Percentiles rank a stretch among this genome's conserved stretches.
These are phyloP conservation scores for Magnusiomyces sp. DNA, from an alignment of 1,139 yeast genomes.

Conservation along the genomic window DNA sequence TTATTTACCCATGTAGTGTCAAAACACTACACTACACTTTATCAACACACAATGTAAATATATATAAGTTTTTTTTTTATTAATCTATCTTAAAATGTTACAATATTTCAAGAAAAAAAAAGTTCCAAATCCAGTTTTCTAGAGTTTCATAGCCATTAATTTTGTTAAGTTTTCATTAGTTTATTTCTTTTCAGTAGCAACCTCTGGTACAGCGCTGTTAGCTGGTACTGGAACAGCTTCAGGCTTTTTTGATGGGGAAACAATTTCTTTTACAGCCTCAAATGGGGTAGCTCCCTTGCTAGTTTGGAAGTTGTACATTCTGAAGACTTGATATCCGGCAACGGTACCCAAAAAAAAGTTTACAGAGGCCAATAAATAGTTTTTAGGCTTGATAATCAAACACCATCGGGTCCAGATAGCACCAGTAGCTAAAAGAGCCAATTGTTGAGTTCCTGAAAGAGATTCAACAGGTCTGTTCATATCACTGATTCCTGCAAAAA, in stretches of 20 bases:
- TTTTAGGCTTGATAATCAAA: slow-evolving; percentile 82
- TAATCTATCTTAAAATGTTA: background rate
- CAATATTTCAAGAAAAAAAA: background rate
- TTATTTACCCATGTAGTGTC: too few species aligned
- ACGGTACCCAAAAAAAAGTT: slow-evolving; percentile 89
- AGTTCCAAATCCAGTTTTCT: too few species aligned
- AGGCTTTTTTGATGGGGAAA: background rate
- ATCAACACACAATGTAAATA: background rate
- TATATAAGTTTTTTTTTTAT: slow-evolving; percentile 3
- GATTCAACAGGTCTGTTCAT: slow-evolving; percentile 85
- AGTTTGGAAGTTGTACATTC: slow-evolving; percentile 60
- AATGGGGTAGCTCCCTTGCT: background rate
- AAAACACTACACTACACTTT: background rate
- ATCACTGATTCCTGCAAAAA: slow-evolving; percentile 83
- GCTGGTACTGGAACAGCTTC: background rate
- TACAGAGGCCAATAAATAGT: slow-evolving; percentile 79
- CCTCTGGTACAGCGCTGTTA: too few species aligned
- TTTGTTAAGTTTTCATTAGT: too few species aligned
- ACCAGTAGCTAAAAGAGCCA: slow-evolving; percentile 87
- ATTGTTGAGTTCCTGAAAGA: slow-evolving; percentile 83
- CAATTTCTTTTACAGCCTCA: background rate
- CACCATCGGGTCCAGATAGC: slow-evolving; percentile 99
- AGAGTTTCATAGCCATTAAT: too few species aligned
- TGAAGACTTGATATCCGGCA: slow-evolving; percentile 72
- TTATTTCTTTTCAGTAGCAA: too few species aligned